phyloP scores from a whole-genome alignment of 208 protist genomes.

The Wallacemonas sp. region DNA sequence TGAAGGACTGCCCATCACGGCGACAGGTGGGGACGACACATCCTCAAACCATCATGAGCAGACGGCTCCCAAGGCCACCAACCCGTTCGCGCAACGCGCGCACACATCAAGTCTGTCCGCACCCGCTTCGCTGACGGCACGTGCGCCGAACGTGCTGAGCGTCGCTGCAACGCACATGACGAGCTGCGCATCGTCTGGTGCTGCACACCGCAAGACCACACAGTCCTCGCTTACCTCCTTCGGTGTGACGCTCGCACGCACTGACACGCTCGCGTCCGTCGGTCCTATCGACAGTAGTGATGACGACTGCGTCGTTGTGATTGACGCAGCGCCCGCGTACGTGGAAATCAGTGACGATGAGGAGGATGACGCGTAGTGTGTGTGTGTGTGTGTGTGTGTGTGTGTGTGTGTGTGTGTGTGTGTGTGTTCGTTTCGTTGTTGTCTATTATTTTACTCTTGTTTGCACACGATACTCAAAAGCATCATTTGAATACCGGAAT shows the following conservation, averaged over 20 bases:
- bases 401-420: no score
- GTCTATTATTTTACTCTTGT: neutral
- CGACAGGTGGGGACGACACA: no score
- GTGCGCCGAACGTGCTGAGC: neutral
- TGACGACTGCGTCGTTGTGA: constrained; percentile 34
- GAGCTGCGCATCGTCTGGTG: no score
- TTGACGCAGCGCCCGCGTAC: constrained; percentile 20
- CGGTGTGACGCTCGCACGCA: neutral
- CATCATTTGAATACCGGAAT: no score
- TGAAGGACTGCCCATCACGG: neutral
- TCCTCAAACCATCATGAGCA: no score
- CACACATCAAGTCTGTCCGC: neutral
- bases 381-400: no score
- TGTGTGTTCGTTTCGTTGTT: no score
- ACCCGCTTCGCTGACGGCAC: neutral
- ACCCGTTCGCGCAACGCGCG: neutral
- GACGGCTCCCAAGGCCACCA: neutral
- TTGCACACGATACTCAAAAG: neutral
- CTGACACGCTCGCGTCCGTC: no score
- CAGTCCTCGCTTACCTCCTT: neutral
- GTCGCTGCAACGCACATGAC: neutral
- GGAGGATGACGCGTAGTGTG: no score
- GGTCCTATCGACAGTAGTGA: constrained; percentile 17
- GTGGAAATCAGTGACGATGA: constrained; percentile 70
- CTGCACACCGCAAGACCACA: neutral